Percentiles rank a stretch among this genome's conserved stretches.
These are phyloP conservation scores for Talaromyces adpressus DNA, from an alignment of 495 filamentous ascomycete genomes.

Conservation along the genomic window DNA sequence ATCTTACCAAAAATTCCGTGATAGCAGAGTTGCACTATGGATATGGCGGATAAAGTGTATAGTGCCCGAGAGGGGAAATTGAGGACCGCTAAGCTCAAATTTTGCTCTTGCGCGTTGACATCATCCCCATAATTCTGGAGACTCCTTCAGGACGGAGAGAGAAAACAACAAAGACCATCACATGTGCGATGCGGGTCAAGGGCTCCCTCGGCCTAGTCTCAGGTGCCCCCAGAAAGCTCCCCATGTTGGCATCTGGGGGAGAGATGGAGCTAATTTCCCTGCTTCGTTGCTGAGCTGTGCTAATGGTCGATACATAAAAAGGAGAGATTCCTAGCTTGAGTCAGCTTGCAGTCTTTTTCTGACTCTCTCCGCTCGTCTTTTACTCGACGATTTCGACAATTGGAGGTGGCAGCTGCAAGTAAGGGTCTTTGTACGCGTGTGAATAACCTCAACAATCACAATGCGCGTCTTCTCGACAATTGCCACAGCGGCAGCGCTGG, in stretches of 20 bases:
- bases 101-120: conserved; percentile 5
- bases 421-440: background rate
- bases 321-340: background rate
- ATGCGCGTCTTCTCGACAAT: conserved; percentile 5
- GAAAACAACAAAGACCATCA: background rate
- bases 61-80: background rate
- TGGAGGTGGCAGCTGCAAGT: conserved; percentile 1
- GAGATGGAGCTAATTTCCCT: background rate
- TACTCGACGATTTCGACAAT: conserved; percentile 6
- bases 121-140: background rate
- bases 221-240: background rate
- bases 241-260: conserved; percentile 2
- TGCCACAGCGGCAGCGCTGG: background rate
- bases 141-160: background rate
- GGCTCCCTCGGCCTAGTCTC: background rate
- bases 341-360: background rate
- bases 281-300: background rate
- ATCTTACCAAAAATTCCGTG: background rate
- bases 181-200: conserved; percentile 7
- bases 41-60: conserved; percentile 1
- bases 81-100: background rate
- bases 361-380: conserved; percentile 3
- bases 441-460: background rate
- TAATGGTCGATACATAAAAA: background rate
- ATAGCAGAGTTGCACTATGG: background rate